Conservation (phyloP, 208 protist genomes). For the Plasmodiophora brassicae region DNA sequence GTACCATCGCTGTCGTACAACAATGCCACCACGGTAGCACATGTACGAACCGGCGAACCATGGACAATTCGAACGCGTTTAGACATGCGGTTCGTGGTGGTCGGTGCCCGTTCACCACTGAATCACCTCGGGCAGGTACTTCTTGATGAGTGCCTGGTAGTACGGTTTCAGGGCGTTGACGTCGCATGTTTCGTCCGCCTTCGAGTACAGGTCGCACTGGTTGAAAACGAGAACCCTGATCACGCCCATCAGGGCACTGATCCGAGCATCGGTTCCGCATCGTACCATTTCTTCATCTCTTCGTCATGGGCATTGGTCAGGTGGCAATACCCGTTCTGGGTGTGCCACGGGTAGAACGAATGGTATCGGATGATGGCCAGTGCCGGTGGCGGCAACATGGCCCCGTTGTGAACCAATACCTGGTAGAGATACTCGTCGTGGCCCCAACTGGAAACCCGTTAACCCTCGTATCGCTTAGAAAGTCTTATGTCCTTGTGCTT, state of each 20-base stretch:
- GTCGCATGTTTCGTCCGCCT: background rate
- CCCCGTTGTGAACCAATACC: conserved; percentile 21
- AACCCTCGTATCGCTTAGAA: no score
- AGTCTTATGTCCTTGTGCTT: no score
- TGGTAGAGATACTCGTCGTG: conserved; percentile 44
- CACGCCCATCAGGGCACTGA: background rate
- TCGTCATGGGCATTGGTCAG: background rate
- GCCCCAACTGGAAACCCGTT: background rate
- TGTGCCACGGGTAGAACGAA: conserved; percentile 42
- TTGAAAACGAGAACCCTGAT: conserved; percentile 13
- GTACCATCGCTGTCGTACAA: no score
- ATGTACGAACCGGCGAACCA: no score
- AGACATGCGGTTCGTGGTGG: no score
- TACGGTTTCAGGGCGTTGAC: no score
- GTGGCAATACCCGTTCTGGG: background rate
- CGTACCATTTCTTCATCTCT: background rate
- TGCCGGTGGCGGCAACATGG: background rate
- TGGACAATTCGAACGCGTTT: no score
- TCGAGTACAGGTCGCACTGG: conserved; percentile 21
- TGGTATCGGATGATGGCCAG: conserved; percentile 35
- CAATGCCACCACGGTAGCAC: no score
- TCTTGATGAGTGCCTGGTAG: no score
- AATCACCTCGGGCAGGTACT: no score
- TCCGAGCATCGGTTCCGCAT: background rate
- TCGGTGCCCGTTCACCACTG: no score